Conservation (phyloP, 768 basidiomycete species). For the Neoboletus brunneissimus region DNA sequence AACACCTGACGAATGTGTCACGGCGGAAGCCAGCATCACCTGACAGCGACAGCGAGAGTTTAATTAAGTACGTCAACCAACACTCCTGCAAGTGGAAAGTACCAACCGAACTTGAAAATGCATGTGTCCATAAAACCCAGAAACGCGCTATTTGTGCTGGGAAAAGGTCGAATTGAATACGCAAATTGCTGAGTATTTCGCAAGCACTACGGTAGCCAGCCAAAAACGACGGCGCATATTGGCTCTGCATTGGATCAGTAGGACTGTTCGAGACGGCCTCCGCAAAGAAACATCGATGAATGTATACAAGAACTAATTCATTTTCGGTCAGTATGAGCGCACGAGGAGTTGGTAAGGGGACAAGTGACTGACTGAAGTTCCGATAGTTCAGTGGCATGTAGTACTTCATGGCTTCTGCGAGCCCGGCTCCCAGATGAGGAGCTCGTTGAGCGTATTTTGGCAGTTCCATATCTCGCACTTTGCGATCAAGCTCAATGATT, state of each 20-base stretch:
- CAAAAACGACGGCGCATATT: constrained; percentile 63
- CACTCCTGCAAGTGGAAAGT: not conserved
- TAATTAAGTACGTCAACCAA: not conserved
- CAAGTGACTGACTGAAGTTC: constrained; percentile 51
- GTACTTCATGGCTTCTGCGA: constrained; percentile 65
- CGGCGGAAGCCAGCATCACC: constrained; percentile 79
- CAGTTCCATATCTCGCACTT: constrained; percentile 64
- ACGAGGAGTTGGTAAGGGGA: not conserved
- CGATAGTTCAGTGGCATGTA: constrained; percentile 77
- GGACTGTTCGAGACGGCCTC: constrained; percentile 66
- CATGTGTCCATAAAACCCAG: constrained; percentile 74
- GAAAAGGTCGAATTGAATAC: constrained; percentile 47
- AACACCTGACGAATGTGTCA: constrained; percentile 54
- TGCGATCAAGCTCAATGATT: constrained; percentile 62
- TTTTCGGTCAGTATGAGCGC: not conserved
- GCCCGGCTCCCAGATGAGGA: constrained; percentile 46
- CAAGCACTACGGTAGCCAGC: constrained; percentile 68
- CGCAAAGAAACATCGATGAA: constrained; percentile 76
- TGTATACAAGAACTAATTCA: constrained; percentile 58
- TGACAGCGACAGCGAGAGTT: constrained; percentile 25
- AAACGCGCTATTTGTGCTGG: constrained; percentile 60
- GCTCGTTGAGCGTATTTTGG: constrained; percentile 58
- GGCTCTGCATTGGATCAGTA: constrained; percentile 64
- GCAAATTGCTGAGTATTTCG: constrained; percentile 49
- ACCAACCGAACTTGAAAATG: constrained; percentile 61